Percentiles rank a stretch among this genome's conserved stretches.
Evolutionary conservation across 139 green algal species (phyloP).

Genomic region (Cymbomonas tetramitiformis): DNA sequence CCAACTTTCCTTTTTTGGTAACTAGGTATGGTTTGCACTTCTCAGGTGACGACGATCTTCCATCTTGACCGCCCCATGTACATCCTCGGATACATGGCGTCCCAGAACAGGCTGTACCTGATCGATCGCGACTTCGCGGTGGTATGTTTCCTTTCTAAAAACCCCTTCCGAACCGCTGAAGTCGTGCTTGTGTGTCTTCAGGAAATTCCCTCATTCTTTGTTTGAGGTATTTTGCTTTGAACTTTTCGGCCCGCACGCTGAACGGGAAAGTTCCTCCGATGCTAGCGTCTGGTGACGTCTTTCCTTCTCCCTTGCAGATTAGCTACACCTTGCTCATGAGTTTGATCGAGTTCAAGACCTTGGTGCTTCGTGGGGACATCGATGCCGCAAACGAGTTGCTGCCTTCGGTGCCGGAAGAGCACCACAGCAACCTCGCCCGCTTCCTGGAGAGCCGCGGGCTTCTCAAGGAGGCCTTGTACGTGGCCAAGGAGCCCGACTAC

Average conservation of each 20-base stretch:
- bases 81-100: conserved; percentile 87
- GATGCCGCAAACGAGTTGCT: conserved; percentile 49
- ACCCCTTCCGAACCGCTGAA: too few species aligned
- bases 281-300: not conserved
- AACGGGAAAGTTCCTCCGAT: too few species aligned
- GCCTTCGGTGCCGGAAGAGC: conserved; percentile 33
- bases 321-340: conserved; percentile 85
- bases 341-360: conserved; percentile 92
- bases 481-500: conserved; percentile 87
- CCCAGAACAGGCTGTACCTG: conserved; percentile 75
- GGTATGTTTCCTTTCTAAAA: too few species aligned
- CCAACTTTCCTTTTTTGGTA: not conserved
- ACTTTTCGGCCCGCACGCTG: too few species aligned
- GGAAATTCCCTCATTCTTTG: too few species aligned
- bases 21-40: too few species aligned
- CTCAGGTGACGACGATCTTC: conserved; percentile 86
- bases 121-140: conserved; percentile 68
- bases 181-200: too few species aligned
- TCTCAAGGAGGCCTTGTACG: conserved; percentile 59
- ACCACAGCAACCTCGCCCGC: conserved; percentile 51
- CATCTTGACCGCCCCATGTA: conserved; percentile 94
- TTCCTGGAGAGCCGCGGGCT: conserved; percentile 84
- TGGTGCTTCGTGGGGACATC: conserved; percentile 60
- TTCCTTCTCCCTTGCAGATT: conserved; percentile 28
- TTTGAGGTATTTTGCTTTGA: too few species aligned